Evolutionary conservation across 371 early-diverging fungal species (phyloP).

Genomic region (Syncephalis plumigaleata): DNA sequence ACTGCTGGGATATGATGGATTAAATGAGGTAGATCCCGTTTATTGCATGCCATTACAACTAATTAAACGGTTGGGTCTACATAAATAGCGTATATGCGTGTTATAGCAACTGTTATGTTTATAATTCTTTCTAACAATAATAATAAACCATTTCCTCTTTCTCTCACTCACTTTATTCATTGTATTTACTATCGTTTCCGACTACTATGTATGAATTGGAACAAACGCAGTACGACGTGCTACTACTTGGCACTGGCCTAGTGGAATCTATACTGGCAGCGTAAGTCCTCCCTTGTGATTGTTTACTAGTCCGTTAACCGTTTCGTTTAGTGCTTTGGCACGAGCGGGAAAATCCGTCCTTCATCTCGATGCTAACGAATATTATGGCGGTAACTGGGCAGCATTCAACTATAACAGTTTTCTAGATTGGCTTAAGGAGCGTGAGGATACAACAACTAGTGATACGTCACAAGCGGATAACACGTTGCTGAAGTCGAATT

Average conservation of each 20-base stretch:
- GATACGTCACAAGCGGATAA: too few species aligned
- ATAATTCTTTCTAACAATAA: too few species aligned
- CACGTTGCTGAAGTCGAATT: too few species aligned
- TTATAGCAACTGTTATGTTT: too few species aligned
- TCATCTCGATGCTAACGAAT: conserved; percentile 69
- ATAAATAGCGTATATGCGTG: conserved; percentile 16
- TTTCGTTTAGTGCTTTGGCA: conserved; percentile 41
- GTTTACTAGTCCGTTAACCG: neutral
- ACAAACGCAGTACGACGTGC: conserved; percentile 48
- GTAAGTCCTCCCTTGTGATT: conserved; percentile 22
- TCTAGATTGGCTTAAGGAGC: conserved; percentile 20
- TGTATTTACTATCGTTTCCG: too few species aligned
- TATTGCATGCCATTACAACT: conserved; percentile 71
- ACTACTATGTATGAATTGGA: conserved; percentile 13
- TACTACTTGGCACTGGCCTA: conserved; percentile 82
- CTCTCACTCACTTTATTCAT: too few species aligned
- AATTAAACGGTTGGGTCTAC: conserved; percentile 6
- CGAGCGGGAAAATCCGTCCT: conserved; percentile 67
- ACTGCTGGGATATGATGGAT: conserved; percentile 57
- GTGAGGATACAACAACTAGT: conserved; percentile 4
- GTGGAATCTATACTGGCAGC: conserved; percentile 74
- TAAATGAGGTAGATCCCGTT: conserved; percentile 67
- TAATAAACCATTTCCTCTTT: too few species aligned
- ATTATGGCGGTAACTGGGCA: conserved; percentile 72
- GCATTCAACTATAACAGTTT: conserved; percentile 37